These are phyloP conservation scores for Camillea tinctor DNA, from an alignment of 2,329 filamentous ascomycete genomes.

Conservation along the genomic window DNA sequence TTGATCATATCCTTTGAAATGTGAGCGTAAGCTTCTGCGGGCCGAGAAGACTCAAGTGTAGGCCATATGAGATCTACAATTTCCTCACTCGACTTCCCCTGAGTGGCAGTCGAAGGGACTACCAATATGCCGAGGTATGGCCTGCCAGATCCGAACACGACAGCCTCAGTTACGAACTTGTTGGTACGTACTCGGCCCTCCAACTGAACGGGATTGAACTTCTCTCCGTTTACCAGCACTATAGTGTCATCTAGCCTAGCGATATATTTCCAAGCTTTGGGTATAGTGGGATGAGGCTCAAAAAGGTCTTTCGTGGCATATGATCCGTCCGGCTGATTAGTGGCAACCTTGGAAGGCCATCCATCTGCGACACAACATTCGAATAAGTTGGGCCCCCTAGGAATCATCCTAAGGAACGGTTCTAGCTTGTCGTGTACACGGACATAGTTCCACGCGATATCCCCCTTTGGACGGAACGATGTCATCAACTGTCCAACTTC, in stretches of 20 bases:
- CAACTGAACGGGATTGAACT: slow-evolving; percentile 32
- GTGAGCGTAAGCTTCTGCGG: slow-evolving; percentile 31
- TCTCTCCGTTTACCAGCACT: slow-evolving; percentile 36
- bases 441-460: slow-evolving; percentile 63
- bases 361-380: slow-evolving; percentile 39
- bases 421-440: slow-evolving; percentile 42
- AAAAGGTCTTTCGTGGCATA: slow-evolving; percentile 39
- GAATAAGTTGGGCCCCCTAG: slow-evolving; percentile 36
- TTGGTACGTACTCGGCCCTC: slow-evolving; percentile 49
- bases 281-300: slow-evolving; percentile 33
- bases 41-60: slow-evolving; percentile 29
- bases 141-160: slow-evolving; percentile 51
- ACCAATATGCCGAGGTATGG: slow-evolving; percentile 44
- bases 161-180: slow-evolving; percentile 47
- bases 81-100: slow-evolving; percentile 22
- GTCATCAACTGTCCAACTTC: slow-evolving; percentile 64
- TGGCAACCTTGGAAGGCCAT: slow-evolving; percentile 35
- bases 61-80: slow-evolving; percentile 35
- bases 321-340: slow-evolving; percentile 34
- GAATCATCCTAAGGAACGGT: slow-evolving; percentile 33
- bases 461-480: slow-evolving; percentile 50
- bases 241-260: slow-evolving; percentile 37
- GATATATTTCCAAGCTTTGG: slow-evolving; percentile 37
- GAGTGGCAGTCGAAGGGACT: slow-evolving; percentile 24
- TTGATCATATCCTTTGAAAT: slow-evolving; percentile 50